Conservation (phyloP, 805 yeast species). For the Cyberlindnera mycetangii region DNA sequence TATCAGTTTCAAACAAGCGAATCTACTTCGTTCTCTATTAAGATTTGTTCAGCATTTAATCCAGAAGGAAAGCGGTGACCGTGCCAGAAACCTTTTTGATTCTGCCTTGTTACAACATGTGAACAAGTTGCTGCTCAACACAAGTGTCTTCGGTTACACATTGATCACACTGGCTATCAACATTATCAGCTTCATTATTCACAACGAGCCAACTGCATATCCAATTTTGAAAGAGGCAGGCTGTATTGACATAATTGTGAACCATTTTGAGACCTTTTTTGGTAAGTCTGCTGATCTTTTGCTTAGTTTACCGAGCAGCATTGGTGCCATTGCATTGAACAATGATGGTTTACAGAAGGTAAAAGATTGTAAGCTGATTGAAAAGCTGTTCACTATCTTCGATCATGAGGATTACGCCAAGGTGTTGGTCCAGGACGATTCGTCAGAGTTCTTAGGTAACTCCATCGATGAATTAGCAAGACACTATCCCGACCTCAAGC, state of each 20-base stretch:
- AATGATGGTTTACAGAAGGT: slow-evolving; percentile 65
- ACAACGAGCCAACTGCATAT: slow-evolving; percentile 89
- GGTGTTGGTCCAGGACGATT: slow-evolving; percentile 51
- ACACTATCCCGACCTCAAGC: slow-evolving; percentile 75
- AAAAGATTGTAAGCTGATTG: slow-evolving; percentile 36
- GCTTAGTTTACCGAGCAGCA: slow-evolving; percentile 62
- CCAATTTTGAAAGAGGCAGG: slow-evolving; percentile 76
- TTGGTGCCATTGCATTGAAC: slow-evolving; percentile 82
- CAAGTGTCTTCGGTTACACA: slow-evolving; percentile 63
- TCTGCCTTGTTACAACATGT: slow-evolving; percentile 68
- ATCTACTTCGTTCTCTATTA: slow-evolving; percentile 54
- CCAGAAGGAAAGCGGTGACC: slow-evolving; percentile 75
- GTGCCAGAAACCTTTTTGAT: slow-evolving; percentile 81
- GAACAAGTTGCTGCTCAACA: slow-evolving; percentile 54
- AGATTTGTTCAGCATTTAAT: slow-evolving; percentile 63
- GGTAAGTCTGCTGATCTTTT: slow-evolving; percentile 58
- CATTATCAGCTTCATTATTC: slow-evolving; percentile 67
- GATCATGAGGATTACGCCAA: slow-evolving; percentile 47
- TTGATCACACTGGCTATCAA: slow-evolving; percentile 59
- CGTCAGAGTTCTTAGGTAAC: slow-evolving; percentile 55
- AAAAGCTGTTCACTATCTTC: slow-evolving; percentile 49
- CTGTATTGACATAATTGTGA: slow-evolving; percentile 62
- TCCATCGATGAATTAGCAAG: slow-evolving; percentile 78
- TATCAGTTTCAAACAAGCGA: slow-evolving; percentile 58
- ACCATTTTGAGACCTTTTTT: slow-evolving; percentile 52